These are phyloP conservation scores for Candida tropicalis DNA, from an alignment of 1,139 yeast species.

Conservation along the genomic window DNA sequence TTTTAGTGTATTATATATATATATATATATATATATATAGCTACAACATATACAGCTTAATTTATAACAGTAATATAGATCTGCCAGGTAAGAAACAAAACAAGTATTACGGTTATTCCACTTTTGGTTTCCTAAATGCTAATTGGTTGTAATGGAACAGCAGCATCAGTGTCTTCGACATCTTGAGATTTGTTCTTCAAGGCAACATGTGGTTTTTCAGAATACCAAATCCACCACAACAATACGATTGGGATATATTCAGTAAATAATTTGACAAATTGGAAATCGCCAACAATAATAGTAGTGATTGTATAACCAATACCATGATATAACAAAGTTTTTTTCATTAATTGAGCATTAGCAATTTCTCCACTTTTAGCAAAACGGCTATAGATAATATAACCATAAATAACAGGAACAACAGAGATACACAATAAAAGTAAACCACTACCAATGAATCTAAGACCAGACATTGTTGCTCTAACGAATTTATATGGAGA, in stretches of 20 bases:
- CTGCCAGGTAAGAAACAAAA: too few species aligned
- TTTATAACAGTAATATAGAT: neutral
- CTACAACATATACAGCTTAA: conserved; percentile 3
- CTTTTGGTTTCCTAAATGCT: neutral
- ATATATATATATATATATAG: conserved; percentile 1
- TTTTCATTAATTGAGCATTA: conserved; percentile 5
- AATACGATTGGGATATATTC: conserved; percentile 2
- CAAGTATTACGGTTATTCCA: too few species aligned
- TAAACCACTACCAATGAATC: conserved; percentile 1
- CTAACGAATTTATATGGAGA: neutral
- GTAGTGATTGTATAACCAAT: neutral
- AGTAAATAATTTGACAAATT: neutral
- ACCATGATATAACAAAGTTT: conserved; percentile 3
- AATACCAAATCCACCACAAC: conserved; percentile 3
- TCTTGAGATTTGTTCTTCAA: neutral
- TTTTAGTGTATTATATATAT: conserved; percentile 3
- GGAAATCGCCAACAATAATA: neutral
- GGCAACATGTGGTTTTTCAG: neutral
- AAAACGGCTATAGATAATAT: conserved; percentile 1
- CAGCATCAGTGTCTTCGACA: neutral
- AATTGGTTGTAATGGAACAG: neutral
- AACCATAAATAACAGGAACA: conserved; percentile 1
- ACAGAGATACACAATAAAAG: conserved; percentile 1
- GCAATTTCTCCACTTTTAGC: conserved; percentile 3
- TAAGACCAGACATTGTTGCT: neutral